Percentiles rank a stretch among this genome's conserved stretches.
Evolutionary conservation across 2,329 filamentous ascomycete species (phyloP).

Genomic region (Calonectria montana): DNA sequence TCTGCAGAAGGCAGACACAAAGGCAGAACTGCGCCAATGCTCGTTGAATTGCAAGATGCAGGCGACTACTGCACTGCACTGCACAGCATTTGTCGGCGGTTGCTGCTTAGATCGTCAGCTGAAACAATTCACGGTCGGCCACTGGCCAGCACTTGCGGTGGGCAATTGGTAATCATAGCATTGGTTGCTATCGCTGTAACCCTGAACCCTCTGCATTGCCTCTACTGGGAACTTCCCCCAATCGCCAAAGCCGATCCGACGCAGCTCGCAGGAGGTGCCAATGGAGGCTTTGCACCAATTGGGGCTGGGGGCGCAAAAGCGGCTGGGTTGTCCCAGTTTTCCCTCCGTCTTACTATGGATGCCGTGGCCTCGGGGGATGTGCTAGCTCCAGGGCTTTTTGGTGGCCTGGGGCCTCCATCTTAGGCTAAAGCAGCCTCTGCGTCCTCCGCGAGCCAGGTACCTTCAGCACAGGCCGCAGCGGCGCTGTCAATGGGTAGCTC

Average conservation of each 20-base stretch:
- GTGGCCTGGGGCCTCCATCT: not conserved
- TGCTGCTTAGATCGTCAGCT: constrained; percentile 20
- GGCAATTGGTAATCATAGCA: constrained; percentile 35
- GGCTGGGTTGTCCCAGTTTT: constrained; percentile 27
- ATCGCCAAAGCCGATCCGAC: constrained; percentile 15
- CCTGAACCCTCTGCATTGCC: constrained; percentile 8
- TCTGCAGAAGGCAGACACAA: constrained; percentile 18
- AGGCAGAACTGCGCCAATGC: constrained; percentile 19
- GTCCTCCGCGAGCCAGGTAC: not conserved
- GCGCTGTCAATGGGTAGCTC: not conserved
- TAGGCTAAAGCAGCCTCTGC: constrained; percentile 1
- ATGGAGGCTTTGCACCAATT: constrained; percentile 32
- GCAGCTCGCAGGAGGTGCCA: constrained; percentile 7
- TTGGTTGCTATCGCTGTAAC: constrained; percentile 30
- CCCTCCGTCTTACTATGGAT: constrained; percentile 3
- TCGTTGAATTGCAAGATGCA: constrained; percentile 12
- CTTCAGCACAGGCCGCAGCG: not conserved
- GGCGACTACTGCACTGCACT: constrained; percentile 18
- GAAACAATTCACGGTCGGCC: constrained; percentile 5
- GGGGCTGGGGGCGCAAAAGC: constrained; percentile 25
- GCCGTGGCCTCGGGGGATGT: not conserved
- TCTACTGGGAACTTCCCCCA: constrained; percentile 13
- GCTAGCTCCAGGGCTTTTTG: constrained; percentile 16
- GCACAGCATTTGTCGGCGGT: constrained; percentile 15
- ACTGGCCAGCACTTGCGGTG: constrained; percentile 29